Base-by-base conservation (phyloP, 768 basidiomycete species). In the Cystobasidiopsis lactophilus region DNA sequence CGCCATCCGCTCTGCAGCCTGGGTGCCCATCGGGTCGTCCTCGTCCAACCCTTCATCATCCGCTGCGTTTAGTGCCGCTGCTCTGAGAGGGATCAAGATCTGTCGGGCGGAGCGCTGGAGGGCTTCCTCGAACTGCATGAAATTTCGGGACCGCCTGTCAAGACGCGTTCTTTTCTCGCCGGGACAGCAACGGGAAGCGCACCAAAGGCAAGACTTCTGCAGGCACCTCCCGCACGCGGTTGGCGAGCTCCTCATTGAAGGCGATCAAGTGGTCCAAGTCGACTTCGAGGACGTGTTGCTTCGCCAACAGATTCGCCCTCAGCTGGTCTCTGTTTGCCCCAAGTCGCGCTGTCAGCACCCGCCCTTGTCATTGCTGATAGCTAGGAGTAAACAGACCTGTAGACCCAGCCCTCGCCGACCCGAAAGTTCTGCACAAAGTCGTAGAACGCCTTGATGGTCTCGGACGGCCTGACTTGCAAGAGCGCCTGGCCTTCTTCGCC, bases 191-290 rank as follows among this genome's bases (percentile, higher is more conserved):
- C 5, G 39, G 27, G 23, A 3, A 29, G 16, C 77, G 57, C 54
- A 93, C 89, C 59, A 89, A 66, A 44, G 86, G 86, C 50, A 96
- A 69, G 37, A 86, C 74, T 57, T 95, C 93, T 4, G 80, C 78
- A 18, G 93, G 93, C 60, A 74, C 72, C 58, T 85, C 82, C 66
- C 93, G 85, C 51, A 95, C 78, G 21, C 77, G 76, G 65, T 89
- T 84, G 1, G 85, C 88, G 33, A 98, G 72, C 63, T 91, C 86
- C 62, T 95, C 89, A 60, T 93, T 88, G 71, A 80, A 96, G 27
- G 88, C 69, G 40, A 67, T 65, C 52, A 73, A 57, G 56, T 72
- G 69, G 57, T 78, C 70, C 60, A 91, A 72, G 68, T 95, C 80
- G 56, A 95, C 77, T 67, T 93, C 77, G 54, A 96, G 78, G 50